Base-by-base conservation (phyloP, 352 stramenopile genomes). In the Pythium dissotocum region DNA sequence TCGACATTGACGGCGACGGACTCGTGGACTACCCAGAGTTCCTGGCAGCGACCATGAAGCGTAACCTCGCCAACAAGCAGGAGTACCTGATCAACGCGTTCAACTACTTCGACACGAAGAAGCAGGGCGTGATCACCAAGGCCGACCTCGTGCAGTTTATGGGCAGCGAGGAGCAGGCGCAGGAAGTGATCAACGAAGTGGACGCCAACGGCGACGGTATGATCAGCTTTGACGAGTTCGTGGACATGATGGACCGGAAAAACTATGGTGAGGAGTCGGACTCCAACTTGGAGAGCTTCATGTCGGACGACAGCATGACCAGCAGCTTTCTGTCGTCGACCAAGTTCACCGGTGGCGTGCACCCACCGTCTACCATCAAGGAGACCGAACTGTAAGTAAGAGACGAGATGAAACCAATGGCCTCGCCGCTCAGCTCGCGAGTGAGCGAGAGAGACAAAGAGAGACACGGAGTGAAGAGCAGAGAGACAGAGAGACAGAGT, bases 191-290 rank as follows among this genome's bases (percentile, higher is more conserved):
- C 58, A 65, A 93, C 42, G 90, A 97, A n/a, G 81, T 98, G 36
- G 92, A 98, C 71, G 77, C 73, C 38, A 93, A 98, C 68, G 83
- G 91, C 48, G 94, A 98, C 71, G 92, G 91, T 12, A 72, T 90
- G 52, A 97, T 98, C 71, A 96, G 80, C 72, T 98, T 97, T 66
- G 82, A 97, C 28, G 94, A 98, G 71, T 98, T 98, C 69, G 78
- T 94, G 54, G 72, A 71, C 30, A 96, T 97, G 87, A 97, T 97
- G 89, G 77, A 93, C 72, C 85, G 87, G 63, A 90, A 91, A 78
- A 84, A 84, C 61, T 91, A 89, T 61, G 84, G 84, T 14, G 87
- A 95, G 12, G 87, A 95, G 60, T 88, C 82, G 8, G 83, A 90
- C n/a, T 70, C 62, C 5, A 70, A 75, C 63, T 26, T 70, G n/a